Conservation (phyloP, 371 early-diverging fungal species). For the Blakeslea trispora region DNA sequence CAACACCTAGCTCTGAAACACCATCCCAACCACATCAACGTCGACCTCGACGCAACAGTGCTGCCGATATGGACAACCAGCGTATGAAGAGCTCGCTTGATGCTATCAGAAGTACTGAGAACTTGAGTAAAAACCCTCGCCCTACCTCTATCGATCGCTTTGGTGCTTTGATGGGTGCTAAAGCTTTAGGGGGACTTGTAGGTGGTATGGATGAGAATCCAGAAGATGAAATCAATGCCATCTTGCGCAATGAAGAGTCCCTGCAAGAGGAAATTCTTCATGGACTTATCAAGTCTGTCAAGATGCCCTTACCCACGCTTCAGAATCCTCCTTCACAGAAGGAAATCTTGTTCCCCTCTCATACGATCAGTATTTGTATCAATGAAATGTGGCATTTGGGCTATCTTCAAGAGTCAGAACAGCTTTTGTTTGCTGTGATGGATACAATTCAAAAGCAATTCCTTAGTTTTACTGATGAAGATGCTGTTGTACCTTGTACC, state of each 20-base stretch:
- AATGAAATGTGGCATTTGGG: conserved; percentile 86
- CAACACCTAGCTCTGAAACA: neutral
- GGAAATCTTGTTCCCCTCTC: conserved; percentile 93
- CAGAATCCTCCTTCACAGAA: conserved; percentile 78
- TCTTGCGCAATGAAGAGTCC: conserved; percentile 70
- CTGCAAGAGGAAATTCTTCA: conserved; percentile 88
- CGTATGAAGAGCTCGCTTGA: conserved; percentile 44
- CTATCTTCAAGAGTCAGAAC: conserved; percentile 77
- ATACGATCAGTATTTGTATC: conserved; percentile 81
- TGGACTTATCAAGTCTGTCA: conserved; percentile 83
- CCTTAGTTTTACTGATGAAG: conserved; percentile 57
- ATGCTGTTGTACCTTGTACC: conserved; percentile 63
- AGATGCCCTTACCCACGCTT: conserved; percentile 86
- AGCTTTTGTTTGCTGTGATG: conserved; percentile 82
- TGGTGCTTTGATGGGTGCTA: conserved; percentile 23
- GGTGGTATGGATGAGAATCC: conserved; percentile 43
- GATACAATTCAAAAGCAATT: conserved; percentile 79
- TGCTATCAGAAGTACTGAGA: conserved; percentile 38
- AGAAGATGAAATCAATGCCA: conserved; percentile 53
- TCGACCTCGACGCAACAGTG: conserved; percentile 46
- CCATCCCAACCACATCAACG: neutral
- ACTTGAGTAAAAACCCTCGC: conserved; percentile 35
- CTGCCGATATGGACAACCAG: conserved; percentile 36
- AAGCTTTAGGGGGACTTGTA: conserved; percentile 21
- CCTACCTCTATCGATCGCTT: conserved; percentile 49